Base-by-base conservation (phyloP, 192 early-diverging fungal species). In the Coemansia sp. region DNA sequence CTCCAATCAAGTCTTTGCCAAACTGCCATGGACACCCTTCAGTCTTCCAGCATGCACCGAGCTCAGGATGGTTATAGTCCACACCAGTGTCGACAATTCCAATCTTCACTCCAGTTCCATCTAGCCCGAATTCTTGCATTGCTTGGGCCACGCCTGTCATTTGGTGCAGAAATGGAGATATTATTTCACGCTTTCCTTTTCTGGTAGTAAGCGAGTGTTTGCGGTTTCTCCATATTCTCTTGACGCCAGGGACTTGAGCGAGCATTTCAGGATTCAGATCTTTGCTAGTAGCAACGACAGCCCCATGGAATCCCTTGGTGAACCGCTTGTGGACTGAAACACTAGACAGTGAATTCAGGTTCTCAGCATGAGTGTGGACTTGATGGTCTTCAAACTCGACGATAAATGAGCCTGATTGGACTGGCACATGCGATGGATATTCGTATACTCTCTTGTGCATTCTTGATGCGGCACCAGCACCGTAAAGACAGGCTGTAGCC, bases 61-160 rank as follows among this genome's bases (percentile, higher is more conserved):
- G 76, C 14, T 87, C 85, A 2, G 85, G 84, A 49, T 91, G 88
- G 6, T 21, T 75, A 62, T 88, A 88, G 59, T 88, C 86, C 8
- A 89, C 76, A 45, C 89, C 88, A 15, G 83, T 84, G 74, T 91
- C 90, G 21, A 91, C 56, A 51, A 91, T 67, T 49, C 87, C 86
- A 39, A 91, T 79, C 43, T 82, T 82, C 60, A 91, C 63, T 3
- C 88, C 88, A 62, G 84, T 82, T 19, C 90, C 90, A 21, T 69
- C 75, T 49, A 86, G 66, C 8, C 78, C 82, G 53, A 86, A 71
- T 2, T 80, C 58, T 4, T 71, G 51, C 14, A 83, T 69, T 2
- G 83, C 79, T 27, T 50, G 56, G 32, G 70, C 57, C 0, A 88
- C 84, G 9, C 85, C 85, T 15, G 84, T 86, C 64, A 69, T 65